A percentile compares a stretch with the other conserved stretches of the same genome.
phyloP scores from a whole-genome alignment of 495 filamentous ascomycete species.

The Penicillium alfredii region DNA sequence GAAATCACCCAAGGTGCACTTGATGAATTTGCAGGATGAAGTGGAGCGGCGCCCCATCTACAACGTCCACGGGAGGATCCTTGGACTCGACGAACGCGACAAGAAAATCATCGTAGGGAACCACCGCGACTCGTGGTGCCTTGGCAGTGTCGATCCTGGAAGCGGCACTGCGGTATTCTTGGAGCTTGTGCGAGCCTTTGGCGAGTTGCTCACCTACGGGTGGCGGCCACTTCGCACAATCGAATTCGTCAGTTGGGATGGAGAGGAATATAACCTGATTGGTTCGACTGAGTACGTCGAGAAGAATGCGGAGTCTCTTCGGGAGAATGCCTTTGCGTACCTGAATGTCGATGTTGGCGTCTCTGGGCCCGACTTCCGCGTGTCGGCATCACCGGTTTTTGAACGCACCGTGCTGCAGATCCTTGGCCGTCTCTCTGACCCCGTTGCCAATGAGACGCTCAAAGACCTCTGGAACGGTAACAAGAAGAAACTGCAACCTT shows the following conservation, averaged over 20 bases:
- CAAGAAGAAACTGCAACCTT: constrained; percentile 50
- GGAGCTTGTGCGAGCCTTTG: constrained; percentile 79
- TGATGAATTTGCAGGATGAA: constrained; percentile 88
- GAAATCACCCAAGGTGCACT: constrained; percentile 67
- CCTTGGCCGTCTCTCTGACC: constrained; percentile 68
- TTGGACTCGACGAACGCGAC: constrained; percentile 72
- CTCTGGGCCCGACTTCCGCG: constrained; percentile 64
- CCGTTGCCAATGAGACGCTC: constrained; percentile 63
- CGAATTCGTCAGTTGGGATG: constrained; percentile 95
- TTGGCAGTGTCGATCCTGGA: constrained; percentile 79
- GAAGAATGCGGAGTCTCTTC: constrained; percentile 51
- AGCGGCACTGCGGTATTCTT: constrained; percentile 88
- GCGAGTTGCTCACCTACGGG: constrained; percentile 61
- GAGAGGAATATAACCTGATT: constrained; percentile 84
- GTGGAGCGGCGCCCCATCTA: constrained; percentile 76
- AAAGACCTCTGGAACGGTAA: constrained; percentile 69
- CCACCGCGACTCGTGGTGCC: constrained; percentile 90
- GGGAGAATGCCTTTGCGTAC: constrained; percentile 67
- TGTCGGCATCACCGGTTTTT: constrained; percentile 73
- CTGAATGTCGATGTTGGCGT: constrained; percentile 90
- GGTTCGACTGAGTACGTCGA: constrained; percentile 96
- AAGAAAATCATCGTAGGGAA: constrained; percentile 90
- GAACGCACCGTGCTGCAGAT: constrained; percentile 62
- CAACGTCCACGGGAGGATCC: constrained; percentile 79
- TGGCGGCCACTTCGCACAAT: constrained; percentile 93